A percentile compares a stretch with the other conserved stretches of the same genome.
phyloP scores from a whole-genome alignment of 371 early-diverging fungal genomes.

The Thermomucor indicae-seudaticae region DNA sequence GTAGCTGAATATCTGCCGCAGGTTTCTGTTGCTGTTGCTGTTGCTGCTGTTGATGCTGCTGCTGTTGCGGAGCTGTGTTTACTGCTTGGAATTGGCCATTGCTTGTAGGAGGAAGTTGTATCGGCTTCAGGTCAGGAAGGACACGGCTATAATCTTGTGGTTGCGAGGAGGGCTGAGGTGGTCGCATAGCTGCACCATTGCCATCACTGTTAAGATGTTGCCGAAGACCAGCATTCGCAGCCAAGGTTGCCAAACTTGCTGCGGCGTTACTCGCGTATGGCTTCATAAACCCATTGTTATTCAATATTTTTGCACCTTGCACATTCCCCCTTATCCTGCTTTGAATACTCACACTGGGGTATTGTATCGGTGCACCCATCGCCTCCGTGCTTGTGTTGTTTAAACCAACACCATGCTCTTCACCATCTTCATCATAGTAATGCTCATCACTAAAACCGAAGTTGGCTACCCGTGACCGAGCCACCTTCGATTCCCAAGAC shows the following conservation, averaged over 20 bases:
- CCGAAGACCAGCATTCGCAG: constrained; percentile 21
- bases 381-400: constrained; percentile 2
- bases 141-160: too few relatives aligned
- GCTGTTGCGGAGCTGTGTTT: too few relatives aligned
- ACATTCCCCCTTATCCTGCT: not conserved
- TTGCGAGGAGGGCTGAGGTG: constrained; percentile 24
- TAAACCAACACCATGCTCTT: constrained; percentile 1
- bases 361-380: constrained; percentile 13
- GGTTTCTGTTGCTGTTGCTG: constrained; percentile 14
- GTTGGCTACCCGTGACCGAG: constrained; percentile 71
- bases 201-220: too few relatives aligned
- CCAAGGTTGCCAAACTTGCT: constrained; percentile 43
- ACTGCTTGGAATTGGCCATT: too few relatives aligned
- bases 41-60: constrained; percentile 12
- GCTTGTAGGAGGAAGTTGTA: too few relatives aligned
- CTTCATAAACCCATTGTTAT: not conserved
- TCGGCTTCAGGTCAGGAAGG: too few relatives aligned
- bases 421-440: constrained; percentile 13
- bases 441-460: constrained; percentile 25
- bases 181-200: too few relatives aligned
- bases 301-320: not conserved
- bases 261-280: constrained; percentile 8
- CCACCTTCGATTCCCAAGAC: constrained; percentile 86
- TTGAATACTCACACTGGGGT: constrained; percentile 27
- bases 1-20: not conserved